Evolutionary conservation across 257 asterid genomes (phyloP).

Genomic region (Hygrophila difformis): DNA sequence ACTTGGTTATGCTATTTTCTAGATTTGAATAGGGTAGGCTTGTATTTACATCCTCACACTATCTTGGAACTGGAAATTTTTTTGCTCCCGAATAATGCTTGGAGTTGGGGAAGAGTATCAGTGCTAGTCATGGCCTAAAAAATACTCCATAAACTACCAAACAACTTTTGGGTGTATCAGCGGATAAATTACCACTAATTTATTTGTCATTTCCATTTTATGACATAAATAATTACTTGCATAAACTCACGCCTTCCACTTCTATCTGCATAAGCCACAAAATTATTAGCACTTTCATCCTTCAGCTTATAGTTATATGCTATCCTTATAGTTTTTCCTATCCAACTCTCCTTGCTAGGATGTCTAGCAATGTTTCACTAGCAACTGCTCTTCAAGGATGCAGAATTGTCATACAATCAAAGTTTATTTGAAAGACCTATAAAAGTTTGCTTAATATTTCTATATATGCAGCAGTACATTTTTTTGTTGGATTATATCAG

Average conservation of each 20-base stretch:
- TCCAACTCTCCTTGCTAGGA: not conserved
- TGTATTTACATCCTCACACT: not conserved
- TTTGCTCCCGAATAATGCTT: not conserved
- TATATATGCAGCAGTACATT: not conserved
- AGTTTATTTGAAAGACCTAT: too few relatives aligned
- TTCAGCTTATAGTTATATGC: not conserved
- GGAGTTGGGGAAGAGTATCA: constrained; percentile 1
- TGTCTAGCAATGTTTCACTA: not conserved
- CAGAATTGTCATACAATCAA: not conserved
- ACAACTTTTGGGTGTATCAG: too few relatives aligned
- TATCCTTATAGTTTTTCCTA: not conserved
- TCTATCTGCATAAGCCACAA: too few relatives aligned
- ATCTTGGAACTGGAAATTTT: not conserved
- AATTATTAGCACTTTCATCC: too few relatives aligned
- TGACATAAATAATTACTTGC: too few relatives aligned
- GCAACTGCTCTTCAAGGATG: constrained; percentile 1
- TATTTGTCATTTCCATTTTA: too few relatives aligned
- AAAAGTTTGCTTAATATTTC: too few relatives aligned
- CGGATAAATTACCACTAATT: too few relatives aligned
- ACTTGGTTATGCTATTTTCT: too few relatives aligned
- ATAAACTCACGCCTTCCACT: too few relatives aligned
- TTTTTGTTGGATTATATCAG: not conserved
- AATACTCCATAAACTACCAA: too few relatives aligned
- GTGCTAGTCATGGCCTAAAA: too few relatives aligned
- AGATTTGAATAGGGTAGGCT: not conserved